Conservation (phyloP, 257 asterid species). For the Nyctanthes arbortristis region DNA sequence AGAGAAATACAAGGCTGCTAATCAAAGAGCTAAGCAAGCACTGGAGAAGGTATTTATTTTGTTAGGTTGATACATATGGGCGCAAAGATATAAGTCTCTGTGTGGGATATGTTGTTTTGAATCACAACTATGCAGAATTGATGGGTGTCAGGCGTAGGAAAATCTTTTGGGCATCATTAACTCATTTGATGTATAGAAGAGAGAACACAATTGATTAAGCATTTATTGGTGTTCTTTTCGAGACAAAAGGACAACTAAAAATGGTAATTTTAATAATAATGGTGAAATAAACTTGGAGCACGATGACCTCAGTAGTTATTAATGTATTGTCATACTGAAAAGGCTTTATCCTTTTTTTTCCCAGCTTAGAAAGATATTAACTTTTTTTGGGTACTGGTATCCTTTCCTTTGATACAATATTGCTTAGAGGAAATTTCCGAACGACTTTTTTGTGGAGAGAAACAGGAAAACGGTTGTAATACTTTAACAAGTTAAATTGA, state of each 20-base stretch:
- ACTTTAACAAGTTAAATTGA: background rate
- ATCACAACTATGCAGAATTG: background rate
- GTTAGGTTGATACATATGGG: background rate
- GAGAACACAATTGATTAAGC: background rate
- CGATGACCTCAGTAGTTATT: background rate
- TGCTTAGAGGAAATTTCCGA: background rate
- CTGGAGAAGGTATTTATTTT: conserved; percentile 64
- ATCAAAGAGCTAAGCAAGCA: conserved; percentile 87
- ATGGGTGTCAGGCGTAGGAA: background rate
- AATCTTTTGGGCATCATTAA: background rate
- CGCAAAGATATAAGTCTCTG: background rate
- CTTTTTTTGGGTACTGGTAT: background rate
- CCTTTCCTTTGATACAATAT: background rate
- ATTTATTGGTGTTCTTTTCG: background rate
- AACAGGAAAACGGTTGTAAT: background rate
- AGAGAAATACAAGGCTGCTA: conserved; percentile 82
- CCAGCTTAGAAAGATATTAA: background rate
- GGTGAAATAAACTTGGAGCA: background rate
- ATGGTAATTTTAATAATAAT: background rate
- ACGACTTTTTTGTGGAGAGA: background rate
- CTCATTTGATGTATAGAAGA: background rate
- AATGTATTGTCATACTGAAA: background rate
- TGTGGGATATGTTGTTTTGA: background rate
- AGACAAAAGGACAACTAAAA: background rate
- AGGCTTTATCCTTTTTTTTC: background rate